Conservation (phyloP, 2,329 filamentous ascomycete species). For the Fusarium brevicatenulatum region DNA sequence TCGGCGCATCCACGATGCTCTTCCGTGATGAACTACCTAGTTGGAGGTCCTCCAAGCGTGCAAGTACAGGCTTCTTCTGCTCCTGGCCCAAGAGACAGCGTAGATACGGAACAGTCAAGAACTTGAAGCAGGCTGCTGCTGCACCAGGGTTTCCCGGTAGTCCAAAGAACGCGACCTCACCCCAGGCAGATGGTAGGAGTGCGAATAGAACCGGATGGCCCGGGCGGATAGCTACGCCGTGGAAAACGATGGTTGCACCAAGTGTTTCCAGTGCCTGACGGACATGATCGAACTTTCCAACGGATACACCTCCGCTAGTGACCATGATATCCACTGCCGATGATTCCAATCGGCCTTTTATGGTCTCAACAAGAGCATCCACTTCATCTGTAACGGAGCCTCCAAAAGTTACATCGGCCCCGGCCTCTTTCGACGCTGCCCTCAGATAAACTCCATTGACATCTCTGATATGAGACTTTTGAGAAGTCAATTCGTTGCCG, state of each 20-base stretch:
- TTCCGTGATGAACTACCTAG: neutral
- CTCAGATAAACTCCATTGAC: neutral
- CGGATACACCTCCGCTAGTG: neutral
- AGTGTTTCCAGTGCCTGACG: neutral
- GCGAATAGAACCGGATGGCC: neutral
- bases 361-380: neutral
- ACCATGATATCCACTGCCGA: neutral
- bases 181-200: fast-evolving
- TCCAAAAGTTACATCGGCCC: neutral
- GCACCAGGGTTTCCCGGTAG: neutral
- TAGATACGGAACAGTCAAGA: neutral
- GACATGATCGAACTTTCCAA: neutral
- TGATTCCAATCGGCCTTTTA: neutral
- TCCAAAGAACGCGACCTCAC: neutral
- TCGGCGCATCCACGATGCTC: neutral
- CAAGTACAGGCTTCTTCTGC: fast-evolving
- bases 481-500: neutral
- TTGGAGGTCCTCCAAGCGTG: neutral
- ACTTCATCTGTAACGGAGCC: neutral
- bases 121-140: neutral
- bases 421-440: neutral
- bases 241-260: neutral
- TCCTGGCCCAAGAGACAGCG: fast-evolving
- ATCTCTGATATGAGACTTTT: neutral
- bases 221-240: neutral